Percentiles rank a stretch among this genome's conserved stretches.
These are phyloP conservation scores for Boletus barrowsii DNA, from an alignment of 768 basidiomycete species.

Conservation along the genomic window DNA sequence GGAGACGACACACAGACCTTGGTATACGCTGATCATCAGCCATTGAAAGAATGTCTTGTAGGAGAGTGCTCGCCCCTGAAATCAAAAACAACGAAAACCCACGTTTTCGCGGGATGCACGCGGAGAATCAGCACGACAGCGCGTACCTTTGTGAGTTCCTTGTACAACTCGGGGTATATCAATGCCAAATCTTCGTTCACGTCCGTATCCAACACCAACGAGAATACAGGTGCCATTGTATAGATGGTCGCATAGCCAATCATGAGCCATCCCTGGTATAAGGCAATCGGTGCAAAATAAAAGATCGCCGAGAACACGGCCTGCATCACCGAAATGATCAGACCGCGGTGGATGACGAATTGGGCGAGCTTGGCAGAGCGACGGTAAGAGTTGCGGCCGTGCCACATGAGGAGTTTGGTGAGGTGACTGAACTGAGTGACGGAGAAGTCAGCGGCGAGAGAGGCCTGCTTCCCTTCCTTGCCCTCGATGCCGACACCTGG, in stretches of 20 bases:
- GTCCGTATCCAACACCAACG: conserved; percentile 91
- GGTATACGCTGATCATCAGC: conserved; percentile 96
- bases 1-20: conserved; percentile 52
- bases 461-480: conserved; percentile 98
- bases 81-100: not conserved
- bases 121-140: not conserved
- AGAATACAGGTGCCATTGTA: conserved; percentile 99
- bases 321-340: conserved; percentile 98
- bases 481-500: conserved; percentile 96
- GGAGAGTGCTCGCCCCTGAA: conserved; percentile 85
- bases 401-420: conserved; percentile 97
- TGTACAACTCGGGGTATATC: conserved; percentile 96
- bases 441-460: conserved; percentile 97
- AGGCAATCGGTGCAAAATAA: conserved; percentile 92
- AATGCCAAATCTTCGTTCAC: conserved; percentile 94
- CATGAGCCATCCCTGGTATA: conserved; percentile 98
- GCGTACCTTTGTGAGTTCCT: conserved; percentile 89
- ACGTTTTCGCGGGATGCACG: not conserved
- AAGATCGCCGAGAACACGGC: conserved; percentile 93
- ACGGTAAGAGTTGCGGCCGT: conserved; percentile 97
- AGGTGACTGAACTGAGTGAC: conserved; percentile 95
- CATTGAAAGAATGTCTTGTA: conserved; percentile 99
- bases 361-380: conserved; percentile 97
- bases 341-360: conserved; percentile 95
- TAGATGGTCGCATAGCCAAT: conserved; percentile 95